Evolutionary conservation across 768 basidiomycete genomes (phyloP).

Genomic region (Butyriboletus loyo): DNA sequence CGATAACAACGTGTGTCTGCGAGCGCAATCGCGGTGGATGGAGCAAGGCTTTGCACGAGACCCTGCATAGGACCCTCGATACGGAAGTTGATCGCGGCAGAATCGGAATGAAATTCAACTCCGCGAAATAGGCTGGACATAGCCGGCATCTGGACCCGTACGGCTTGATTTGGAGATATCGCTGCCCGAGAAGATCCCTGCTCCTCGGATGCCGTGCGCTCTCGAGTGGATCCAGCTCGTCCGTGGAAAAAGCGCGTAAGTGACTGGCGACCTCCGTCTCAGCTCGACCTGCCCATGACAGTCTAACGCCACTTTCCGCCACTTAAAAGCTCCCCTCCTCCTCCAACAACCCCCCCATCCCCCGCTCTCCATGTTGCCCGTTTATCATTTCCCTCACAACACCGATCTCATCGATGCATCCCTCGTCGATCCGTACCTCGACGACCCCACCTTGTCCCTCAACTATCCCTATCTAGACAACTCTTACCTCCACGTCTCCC

Average conservation of each 20-base stretch:
- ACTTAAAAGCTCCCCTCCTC: constrained; percentile 4
- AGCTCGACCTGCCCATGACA: too few species aligned
- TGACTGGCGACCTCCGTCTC: neutral
- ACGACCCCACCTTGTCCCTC: constrained; percentile 2
- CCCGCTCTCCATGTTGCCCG: constrained; percentile 8
- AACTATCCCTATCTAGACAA: constrained; percentile 16
- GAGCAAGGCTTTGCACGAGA: too few species aligned
- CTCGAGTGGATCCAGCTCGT: neutral
- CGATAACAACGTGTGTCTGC: neutral
- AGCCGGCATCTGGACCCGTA: neutral
- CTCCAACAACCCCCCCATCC: too few species aligned
- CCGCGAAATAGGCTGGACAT: constrained; percentile 16
- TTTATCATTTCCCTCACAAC: constrained; percentile 1
- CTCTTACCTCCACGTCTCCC: neutral
- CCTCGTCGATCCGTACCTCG: neutral
- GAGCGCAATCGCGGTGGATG: neutral
- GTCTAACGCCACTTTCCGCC: neutral
- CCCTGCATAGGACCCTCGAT: constrained; percentile 1
- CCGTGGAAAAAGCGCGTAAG: constrained; percentile 1
- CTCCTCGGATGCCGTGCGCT: constrained; percentile 27
- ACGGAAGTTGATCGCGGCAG: constrained; percentile 21
- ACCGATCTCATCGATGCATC: constrained; percentile 11
- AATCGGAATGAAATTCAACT: constrained; percentile 23
- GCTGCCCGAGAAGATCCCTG: neutral
- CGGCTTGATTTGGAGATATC: neutral